Evolutionary conservation across 768 basidiomycete species (phyloP).

Genomic region (Daedaleopsis sinensis): DNA sequence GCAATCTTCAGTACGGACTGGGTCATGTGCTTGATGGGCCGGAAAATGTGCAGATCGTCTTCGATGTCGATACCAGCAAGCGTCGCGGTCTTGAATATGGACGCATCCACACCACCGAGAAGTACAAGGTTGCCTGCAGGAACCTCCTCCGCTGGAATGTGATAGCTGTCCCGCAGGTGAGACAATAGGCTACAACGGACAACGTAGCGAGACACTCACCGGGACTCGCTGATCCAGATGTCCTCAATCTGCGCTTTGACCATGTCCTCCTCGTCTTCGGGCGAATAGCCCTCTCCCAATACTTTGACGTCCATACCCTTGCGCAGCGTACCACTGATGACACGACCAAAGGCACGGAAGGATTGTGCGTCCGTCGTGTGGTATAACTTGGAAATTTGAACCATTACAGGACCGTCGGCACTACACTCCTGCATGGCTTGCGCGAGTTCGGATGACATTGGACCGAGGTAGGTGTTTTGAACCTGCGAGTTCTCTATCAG

Average conservation of each 20-base stretch:
- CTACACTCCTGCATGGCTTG: conserved; percentile 82
- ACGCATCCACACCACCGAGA: conserved; percentile 90
- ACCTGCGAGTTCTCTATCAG: conserved; percentile 47
- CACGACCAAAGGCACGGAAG: conserved; percentile 94
- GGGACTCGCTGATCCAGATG: conserved; percentile 88
- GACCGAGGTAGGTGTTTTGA: conserved; percentile 85
- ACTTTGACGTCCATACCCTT: conserved; percentile 90
- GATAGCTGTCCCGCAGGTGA: conserved; percentile 59
- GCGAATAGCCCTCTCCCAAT: conserved; percentile 96
- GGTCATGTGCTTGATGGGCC: conserved; percentile 95
- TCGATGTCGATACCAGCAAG: conserved; percentile 70
- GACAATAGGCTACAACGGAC: background rate
- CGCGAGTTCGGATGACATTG: conserved; percentile 80
- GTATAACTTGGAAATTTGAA: conserved; percentile 93
- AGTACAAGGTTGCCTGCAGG: conserved; percentile 93
- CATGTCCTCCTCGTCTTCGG: conserved; percentile 99
- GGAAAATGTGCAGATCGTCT: conserved; percentile 94
- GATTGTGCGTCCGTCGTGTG: conserved; percentile 96
- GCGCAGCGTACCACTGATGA: conserved; percentile 87
- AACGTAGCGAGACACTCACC: conserved; percentile 50
- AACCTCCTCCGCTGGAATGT: conserved; percentile 85
- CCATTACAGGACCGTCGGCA: conserved; percentile 85
- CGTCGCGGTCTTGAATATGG: conserved; percentile 95
- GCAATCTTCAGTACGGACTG: conserved; percentile 97
- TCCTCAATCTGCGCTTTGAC: conserved; percentile 81